A percentile compares a stretch with the other conserved stretches of the same genome.
Conservation (phyloP, 2,329 filamentous ascomycete genomes). For the Tolypocladium pustulatum region DNA sequence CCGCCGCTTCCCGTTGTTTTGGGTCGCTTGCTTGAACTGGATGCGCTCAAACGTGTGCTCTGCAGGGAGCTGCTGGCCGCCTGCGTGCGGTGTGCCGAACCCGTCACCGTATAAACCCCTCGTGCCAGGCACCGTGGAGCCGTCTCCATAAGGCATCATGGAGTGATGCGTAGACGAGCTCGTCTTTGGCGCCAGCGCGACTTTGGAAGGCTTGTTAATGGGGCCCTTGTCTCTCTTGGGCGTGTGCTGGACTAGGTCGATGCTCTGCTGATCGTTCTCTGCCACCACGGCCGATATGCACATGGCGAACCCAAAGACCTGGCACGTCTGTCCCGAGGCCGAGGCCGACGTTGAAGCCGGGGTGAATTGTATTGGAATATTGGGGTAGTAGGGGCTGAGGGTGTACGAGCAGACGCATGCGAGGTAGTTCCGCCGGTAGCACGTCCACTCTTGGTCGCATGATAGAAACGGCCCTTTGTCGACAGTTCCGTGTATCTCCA, state of each 20-base stretch:
- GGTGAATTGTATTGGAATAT: conserved; percentile 40
- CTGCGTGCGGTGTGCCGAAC: conserved; percentile 18
- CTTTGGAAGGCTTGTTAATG: conserved; percentile 59
- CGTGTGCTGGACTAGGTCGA: conserved; percentile 83
- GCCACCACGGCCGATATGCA: conserved; percentile 76
- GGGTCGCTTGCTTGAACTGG: conserved; percentile 88
- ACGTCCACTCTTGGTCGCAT: conserved; percentile 73
- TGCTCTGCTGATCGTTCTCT: conserved; percentile 61
- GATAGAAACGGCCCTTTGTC: conserved; percentile 82
- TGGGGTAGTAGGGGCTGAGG: conserved; percentile 46
- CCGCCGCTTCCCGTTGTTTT: conserved; percentile 84
- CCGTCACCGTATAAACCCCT: conserved; percentile 30
- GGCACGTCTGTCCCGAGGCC: conserved; percentile 37
- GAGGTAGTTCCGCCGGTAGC: conserved; percentile 87
- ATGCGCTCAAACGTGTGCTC: conserved; percentile 74
- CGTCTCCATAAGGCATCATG: conserved; percentile 32
- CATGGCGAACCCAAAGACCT: conserved; percentile 69
- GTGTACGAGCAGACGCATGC: conserved; percentile 72
- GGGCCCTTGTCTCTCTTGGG: conserved; percentile 86
- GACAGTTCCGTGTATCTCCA: conserved; percentile 69
- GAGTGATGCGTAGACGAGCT: conserved; percentile 39
- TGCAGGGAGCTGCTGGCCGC: conserved; percentile 29
- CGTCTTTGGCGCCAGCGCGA: conserved; percentile 59
- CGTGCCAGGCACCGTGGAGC: conserved; percentile 13
- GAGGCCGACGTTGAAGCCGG: conserved; percentile 9